Percentiles rank a stretch among this genome's conserved stretches.
phyloP scores from a whole-genome alignment of 345 rosid genomes.

The Pistacia integerrima region DNA sequence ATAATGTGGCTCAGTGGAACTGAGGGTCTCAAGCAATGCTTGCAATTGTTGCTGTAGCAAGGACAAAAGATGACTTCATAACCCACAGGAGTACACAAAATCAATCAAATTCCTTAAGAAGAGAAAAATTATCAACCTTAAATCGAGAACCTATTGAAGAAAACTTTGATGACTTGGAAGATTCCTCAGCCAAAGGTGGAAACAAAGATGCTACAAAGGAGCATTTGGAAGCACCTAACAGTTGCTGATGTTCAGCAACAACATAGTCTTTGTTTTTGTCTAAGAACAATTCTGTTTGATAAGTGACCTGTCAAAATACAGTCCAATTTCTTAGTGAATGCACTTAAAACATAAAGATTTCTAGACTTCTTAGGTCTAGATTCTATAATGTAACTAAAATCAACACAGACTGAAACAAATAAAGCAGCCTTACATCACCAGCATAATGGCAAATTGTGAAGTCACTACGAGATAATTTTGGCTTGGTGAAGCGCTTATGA shows the following conservation, averaged over 20 bases:
- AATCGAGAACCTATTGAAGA: constrained; percentile 99
- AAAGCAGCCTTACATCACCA: constrained; percentile 80
- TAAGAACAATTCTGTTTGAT: constrained; percentile 90
- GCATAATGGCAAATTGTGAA: constrained; percentile 98
- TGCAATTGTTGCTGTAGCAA: constrained; percentile 88
- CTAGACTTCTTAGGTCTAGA: constrained; percentile 1
- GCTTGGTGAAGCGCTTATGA: constrained; percentile 90
- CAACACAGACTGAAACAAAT: constrained; percentile 12
- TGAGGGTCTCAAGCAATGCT: constrained; percentile 90
- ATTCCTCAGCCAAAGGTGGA: constrained; percentile 73
- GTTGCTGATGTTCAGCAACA: constrained; percentile 97
- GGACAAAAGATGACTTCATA: constrained; percentile 23
- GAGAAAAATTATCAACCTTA: constrained; percentile 60
- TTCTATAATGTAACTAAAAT: constrained; percentile 18
- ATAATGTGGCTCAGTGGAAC: constrained; percentile 95
- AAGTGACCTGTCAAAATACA: constrained; percentile 70
- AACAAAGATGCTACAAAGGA: constrained; percentile 83
- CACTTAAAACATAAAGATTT: not conserved
- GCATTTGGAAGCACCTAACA: constrained; percentile 84
- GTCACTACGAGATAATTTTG: constrained; percentile 92
- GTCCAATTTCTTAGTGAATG: not conserved
- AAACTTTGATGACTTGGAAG: constrained; percentile 89
- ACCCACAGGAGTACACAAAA: constrained; percentile 8
- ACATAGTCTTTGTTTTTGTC: constrained; percentile 99
- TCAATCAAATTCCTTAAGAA: constrained; percentile 11